phyloP scores from a whole-genome alignment of 2,329 filamentous ascomycete species.

The Colletotrichum spinosum region DNA sequence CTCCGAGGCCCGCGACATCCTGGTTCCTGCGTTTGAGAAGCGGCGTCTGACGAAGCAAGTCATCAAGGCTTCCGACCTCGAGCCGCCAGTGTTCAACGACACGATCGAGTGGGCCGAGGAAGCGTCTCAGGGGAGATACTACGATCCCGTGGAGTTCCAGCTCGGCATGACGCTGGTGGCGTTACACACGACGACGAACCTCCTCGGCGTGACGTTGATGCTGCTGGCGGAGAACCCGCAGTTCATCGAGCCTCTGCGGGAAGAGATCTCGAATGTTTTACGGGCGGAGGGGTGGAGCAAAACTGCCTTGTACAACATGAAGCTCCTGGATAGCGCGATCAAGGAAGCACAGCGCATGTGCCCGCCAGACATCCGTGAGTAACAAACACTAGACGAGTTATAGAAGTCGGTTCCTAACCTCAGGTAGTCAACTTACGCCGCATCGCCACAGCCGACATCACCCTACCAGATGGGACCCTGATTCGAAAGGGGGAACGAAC shows the following conservation, averaged over 20 bases:
- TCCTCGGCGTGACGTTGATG: conserved; percentile 50
- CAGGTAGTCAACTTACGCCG: not conserved
- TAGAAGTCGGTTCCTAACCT: not conserved
- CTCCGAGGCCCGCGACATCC: conserved; percentile 49
- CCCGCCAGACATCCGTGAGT: not conserved
- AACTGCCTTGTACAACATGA: conserved; percentile 50
- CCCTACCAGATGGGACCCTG: not conserved
- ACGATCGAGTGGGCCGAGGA: conserved; percentile 56
- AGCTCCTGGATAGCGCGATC: conserved; percentile 54
- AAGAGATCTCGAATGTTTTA: conserved; percentile 54
- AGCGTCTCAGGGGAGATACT: conserved; percentile 64
- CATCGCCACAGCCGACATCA: not conserved
- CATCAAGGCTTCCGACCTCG: not conserved
- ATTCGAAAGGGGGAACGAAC: not conserved
- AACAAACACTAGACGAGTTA: fast-evolving
- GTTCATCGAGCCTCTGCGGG: conserved; percentile 51
- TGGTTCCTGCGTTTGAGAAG: conserved; percentile 45
- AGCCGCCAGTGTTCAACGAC: conserved; percentile 43
- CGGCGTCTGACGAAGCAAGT: conserved; percentile 43
- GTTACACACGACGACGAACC: conserved; percentile 55
- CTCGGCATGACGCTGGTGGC: conserved; percentile 77
- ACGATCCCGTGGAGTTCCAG: conserved; percentile 76
- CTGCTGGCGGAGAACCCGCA: conserved; percentile 54
- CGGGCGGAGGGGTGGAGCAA: conserved; percentile 50
- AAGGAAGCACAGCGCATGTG: conserved; percentile 50